Conservation (phyloP, 495 filamentous ascomycete species). For the Annulohypoxylon maeteangense region DNA sequence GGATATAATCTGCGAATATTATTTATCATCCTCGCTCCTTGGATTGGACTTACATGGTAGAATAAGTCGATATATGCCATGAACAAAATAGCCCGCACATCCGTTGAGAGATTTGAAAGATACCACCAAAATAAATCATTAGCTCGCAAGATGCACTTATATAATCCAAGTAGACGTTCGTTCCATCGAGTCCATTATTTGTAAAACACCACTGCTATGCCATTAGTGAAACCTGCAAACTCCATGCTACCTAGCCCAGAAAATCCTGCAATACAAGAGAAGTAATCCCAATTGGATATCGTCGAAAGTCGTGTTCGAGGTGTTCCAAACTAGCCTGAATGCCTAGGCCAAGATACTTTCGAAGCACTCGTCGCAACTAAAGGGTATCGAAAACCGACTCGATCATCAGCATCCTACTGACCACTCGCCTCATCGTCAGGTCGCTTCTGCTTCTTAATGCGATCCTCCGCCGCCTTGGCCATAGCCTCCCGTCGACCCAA, state of each 20-base stretch:
- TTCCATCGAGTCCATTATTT: not conserved
- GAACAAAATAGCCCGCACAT: not conserved
- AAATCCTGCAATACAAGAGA: not conserved
- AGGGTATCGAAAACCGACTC: not conserved
- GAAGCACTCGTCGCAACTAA: not conserved
- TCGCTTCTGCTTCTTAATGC: conserved; percentile 67
- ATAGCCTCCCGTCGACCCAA: conserved; percentile 73
- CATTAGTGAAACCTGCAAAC: not conserved
- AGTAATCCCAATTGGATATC: not conserved
- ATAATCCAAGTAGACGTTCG: not conserved
- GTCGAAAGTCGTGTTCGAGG: not conserved
- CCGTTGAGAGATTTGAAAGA: not conserved
- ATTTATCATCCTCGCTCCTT: too few relatives aligned
- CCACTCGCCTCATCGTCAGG: conserved; percentile 39
- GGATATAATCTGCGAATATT: not conserved
- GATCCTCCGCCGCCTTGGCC: conserved; percentile 79
- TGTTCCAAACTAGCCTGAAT: not conserved
- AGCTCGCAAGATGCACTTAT: not conserved
- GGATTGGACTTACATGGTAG: not conserved
- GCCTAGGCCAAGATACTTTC: not conserved
- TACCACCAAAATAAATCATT: not conserved
- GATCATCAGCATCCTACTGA: not conserved
- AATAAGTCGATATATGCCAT: not conserved
- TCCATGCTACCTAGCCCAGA: not conserved
- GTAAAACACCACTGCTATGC: conserved; percentile 25